Evolutionary conservation across 805 yeast species (phyloP).

Genomic region (Starmerella apicola): DNA sequence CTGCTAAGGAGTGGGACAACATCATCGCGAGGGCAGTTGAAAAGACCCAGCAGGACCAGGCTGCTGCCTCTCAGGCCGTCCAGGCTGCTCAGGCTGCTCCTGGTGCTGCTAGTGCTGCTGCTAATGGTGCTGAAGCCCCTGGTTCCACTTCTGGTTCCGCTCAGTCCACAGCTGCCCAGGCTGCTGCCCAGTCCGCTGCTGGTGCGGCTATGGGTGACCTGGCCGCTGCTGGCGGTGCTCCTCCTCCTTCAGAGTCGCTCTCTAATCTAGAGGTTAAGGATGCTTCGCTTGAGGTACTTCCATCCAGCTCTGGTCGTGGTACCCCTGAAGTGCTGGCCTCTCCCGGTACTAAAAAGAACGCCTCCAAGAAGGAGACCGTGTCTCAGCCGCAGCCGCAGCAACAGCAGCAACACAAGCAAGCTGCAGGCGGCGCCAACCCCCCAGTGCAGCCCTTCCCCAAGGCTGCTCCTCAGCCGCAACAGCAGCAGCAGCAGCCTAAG

Average conservation of each 20-base stretch:
- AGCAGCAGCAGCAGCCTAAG: not conserved
- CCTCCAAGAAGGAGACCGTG: not conserved
- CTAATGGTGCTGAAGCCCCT: not conserved
- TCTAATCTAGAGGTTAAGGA: not conserved
- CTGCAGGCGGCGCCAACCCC: not conserved
- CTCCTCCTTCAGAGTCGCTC: not conserved
- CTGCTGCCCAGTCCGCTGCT: not conserved
- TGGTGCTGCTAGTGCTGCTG: not conserved
- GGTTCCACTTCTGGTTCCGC: not conserved
- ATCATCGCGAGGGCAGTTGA: constrained; percentile 1
- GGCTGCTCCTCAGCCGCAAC: too few species aligned
- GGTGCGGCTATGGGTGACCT: too few species aligned
- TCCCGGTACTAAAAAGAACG: not conserved
- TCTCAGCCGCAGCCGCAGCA: not conserved
- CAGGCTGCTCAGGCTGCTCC: not conserved
- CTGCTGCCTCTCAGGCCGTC: not conserved
- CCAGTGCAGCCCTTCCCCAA: not conserved
- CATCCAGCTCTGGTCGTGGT: too few species aligned
- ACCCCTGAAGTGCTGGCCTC: not conserved
- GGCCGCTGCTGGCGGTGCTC: too few species aligned
- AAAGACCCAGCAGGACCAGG: too few species aligned
- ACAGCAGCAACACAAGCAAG: not conserved
- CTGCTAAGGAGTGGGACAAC: constrained; percentile 16
- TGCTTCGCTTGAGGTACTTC: too few species aligned
- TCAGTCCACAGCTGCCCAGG: not conserved